phyloP scores from a whole-genome alignment of 176 grass and related monocot genomes.

The Zoysia japonica region DNA sequence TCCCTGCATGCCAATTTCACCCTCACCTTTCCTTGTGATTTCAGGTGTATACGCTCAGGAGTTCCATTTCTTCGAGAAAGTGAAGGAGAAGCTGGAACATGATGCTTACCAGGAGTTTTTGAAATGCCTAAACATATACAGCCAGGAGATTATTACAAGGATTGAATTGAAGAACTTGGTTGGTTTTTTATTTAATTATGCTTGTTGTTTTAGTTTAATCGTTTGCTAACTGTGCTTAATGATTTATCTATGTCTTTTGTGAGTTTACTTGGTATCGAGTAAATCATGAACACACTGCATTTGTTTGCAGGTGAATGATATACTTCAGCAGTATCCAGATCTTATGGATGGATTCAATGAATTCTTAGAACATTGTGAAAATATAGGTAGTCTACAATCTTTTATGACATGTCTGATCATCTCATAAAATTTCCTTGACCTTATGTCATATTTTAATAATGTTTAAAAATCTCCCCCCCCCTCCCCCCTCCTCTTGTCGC shows the following conservation, averaged over 20 bases:
- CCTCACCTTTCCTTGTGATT: conserved; percentile 26
- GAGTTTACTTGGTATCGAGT: conserved; percentile 17
- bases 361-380: conserved; percentile 84
- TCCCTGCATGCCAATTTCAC: conserved; percentile 26
- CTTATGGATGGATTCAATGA: conserved; percentile 94
- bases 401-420: conserved; percentile 1
- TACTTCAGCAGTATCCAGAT: conserved; percentile 85
- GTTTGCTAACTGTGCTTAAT: conserved; percentile 1
- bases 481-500: neutral
- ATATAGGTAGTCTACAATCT: conserved; percentile 53
- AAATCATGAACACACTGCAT: neutral
- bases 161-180: conserved; percentile 97
- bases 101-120: conserved; percentile 98
- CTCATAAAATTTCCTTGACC: conserved; percentile 13
- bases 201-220: neutral
- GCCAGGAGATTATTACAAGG: conserved; percentile 94
- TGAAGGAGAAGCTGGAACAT: conserved; percentile 94
- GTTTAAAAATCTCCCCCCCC: neutral
- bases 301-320: conserved; percentile 68
- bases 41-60: conserved; percentile 84
- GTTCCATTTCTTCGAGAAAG: conserved; percentile 88
- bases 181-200: conserved; percentile 34
- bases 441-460: conserved; percentile 25
- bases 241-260: neutral
- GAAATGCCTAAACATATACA: conserved; percentile 99